These are phyloP conservation scores for Xanthoconium purpureum DNA, from an alignment of 768 basidiomycete species.

Conservation along the genomic window DNA sequence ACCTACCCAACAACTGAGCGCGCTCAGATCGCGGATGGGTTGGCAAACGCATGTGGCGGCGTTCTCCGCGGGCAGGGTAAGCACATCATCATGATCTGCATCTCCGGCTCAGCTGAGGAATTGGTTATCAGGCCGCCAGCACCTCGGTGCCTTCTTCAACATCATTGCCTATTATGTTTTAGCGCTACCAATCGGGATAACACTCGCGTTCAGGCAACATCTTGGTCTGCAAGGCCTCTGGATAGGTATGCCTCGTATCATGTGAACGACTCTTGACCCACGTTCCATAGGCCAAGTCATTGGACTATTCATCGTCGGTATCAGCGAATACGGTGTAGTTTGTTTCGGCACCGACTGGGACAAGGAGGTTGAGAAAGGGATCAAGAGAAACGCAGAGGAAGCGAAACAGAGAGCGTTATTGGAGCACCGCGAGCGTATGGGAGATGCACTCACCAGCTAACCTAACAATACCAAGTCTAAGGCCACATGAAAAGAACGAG, in stretches of 20 bases:
- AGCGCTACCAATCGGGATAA: constrained; percentile 51
- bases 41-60: constrained; percentile 51
- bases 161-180: constrained; percentile 60
- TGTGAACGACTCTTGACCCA: constrained; percentile 8
- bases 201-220: constrained; percentile 45
- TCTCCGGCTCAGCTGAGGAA: constrained; percentile 1
- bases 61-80: constrained; percentile 48
- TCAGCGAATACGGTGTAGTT: constrained; percentile 64
- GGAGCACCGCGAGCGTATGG: constrained; percentile 19
- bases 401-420: constrained; percentile 28
- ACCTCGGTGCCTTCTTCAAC: constrained; percentile 73
- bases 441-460: constrained; percentile 18
- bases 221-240: constrained; percentile 50
- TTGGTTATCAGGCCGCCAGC: constrained; percentile 45
- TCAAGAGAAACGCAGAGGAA: constrained; percentile 35
- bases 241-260: constrained; percentile 36
- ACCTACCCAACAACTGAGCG: neutral
- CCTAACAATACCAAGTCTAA: neutral
- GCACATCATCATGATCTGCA: neutral
- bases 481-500: neutral
- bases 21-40: constrained; percentile 46
- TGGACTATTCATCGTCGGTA: constrained; percentile 67
- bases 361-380: constrained; percentile 40
- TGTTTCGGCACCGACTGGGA: constrained; percentile 52
- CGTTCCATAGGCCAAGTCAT: constrained; percentile 59